Conservation (phyloP, 106 monocot genomes). For the Allium sativum region DNA sequence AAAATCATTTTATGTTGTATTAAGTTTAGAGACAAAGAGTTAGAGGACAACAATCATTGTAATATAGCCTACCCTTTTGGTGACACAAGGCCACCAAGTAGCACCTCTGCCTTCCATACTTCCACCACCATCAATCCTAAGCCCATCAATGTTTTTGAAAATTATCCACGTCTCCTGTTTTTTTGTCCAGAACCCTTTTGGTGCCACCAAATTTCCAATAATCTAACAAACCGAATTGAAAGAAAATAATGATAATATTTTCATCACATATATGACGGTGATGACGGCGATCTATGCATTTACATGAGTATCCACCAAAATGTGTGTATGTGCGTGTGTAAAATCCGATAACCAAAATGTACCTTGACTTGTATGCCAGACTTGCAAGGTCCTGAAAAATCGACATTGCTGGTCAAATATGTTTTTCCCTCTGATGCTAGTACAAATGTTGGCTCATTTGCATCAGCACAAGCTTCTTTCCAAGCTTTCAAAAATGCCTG, state of each 20-base stretch:
- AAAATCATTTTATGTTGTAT: background rate
- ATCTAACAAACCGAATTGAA: background rate
- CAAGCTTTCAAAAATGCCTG: constrained; percentile 19
- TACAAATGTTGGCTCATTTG: background rate
- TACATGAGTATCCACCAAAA: background rate
- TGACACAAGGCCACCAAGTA: constrained; percentile 13
- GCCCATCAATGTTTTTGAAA: background rate
- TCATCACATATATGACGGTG: too few relatives aligned
- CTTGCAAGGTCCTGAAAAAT: constrained; percentile 8
- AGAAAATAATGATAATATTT: background rate
- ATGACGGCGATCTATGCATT: background rate
- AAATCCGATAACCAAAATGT: too few relatives aligned
- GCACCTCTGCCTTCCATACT: constrained; percentile 7
- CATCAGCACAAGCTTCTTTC: constrained; percentile 13
- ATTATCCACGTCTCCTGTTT: constrained; percentile 8
- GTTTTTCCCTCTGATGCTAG: background rate
- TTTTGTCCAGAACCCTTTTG: constrained; percentile 9
- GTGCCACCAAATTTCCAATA: constrained; percentile 7
- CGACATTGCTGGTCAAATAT: constrained; percentile 1
- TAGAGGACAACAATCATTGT: background rate
- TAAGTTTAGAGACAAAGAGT: background rate
- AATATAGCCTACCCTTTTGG: background rate
- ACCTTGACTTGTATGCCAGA: constrained; percentile 8
- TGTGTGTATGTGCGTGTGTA: too few relatives aligned
- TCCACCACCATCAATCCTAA: constrained; percentile 4